Evolutionary conservation across 352 stramenopile genomes (phyloP).

Genomic region (Pythium grandisporangium): DNA sequence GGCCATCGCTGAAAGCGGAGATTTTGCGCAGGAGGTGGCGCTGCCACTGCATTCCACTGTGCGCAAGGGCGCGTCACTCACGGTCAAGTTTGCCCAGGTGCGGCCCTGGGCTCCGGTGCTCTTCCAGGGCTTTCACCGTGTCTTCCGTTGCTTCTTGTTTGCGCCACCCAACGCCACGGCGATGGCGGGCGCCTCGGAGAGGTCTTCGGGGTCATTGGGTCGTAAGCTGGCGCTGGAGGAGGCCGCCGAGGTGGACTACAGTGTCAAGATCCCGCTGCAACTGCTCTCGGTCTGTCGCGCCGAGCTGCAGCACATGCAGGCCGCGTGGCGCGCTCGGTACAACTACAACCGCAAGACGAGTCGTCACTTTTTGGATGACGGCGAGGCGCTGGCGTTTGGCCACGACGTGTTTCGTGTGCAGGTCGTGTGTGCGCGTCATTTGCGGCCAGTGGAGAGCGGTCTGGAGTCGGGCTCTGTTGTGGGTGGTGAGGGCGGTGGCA

Average conservation of each 20-base stretch:
- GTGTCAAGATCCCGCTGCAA: constrained; percentile 71
- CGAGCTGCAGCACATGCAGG: constrained; percentile 64
- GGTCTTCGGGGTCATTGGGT: constrained; percentile 26
- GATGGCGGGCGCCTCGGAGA: constrained; percentile 43
- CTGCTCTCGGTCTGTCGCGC: constrained; percentile 61
- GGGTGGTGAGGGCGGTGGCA: neutral
- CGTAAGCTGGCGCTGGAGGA: constrained; percentile 74
- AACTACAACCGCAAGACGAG: constrained; percentile 74
- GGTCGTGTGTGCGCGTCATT: constrained; percentile 47
- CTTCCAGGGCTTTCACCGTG: constrained; percentile 32
- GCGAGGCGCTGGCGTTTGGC: constrained; percentile 66
- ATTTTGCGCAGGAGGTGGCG: constrained; percentile 50
- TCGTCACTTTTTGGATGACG: constrained; percentile 70
- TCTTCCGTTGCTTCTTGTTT: constrained; percentile 62
- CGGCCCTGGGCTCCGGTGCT: constrained; percentile 32
- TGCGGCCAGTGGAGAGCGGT: too few relatives aligned
- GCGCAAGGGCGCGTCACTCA: constrained; percentile 46
- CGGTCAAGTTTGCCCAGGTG: constrained; percentile 48
- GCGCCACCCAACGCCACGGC: too few relatives aligned
- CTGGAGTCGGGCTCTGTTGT: constrained; percentile 9
- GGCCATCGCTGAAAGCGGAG: constrained; percentile 45
- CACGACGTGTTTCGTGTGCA: constrained; percentile 75
- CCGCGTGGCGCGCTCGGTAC: constrained; percentile 68
- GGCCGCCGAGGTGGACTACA: constrained; percentile 66
- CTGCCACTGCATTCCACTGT: constrained; percentile 58